Conservation (phyloP, 2,329 filamentous ascomycete genomes). For the Colletotrichum incanum region DNA sequence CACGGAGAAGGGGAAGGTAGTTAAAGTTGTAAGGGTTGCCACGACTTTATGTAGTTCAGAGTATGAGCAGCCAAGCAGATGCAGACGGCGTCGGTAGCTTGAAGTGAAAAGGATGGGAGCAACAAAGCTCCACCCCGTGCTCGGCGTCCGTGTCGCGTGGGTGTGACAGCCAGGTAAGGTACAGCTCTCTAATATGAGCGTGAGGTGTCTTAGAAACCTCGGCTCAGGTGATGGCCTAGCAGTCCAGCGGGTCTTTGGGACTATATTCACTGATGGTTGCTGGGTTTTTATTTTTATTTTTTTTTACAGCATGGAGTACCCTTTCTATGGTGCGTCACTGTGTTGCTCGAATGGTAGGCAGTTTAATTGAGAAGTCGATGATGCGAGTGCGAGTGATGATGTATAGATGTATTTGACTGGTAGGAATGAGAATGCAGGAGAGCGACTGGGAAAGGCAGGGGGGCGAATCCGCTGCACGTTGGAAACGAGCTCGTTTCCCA, state of each 20-base stretch:
- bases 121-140: conserved; percentile 39
- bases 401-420: conserved; percentile 14
- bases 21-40: conserved; percentile 28
- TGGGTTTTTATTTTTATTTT: too few relatives aligned
- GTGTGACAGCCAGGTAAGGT: conserved; percentile 13
- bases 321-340: too few relatives aligned
- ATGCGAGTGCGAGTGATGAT: conserved; percentile 31
- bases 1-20: neutral
- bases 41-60: conserved; percentile 36
- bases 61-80: conserved; percentile 35
- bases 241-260: neutral
- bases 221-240: neutral
- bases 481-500: conserved; percentile 37
- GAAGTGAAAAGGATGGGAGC: conserved; percentile 30
- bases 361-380: conserved; percentile 3
- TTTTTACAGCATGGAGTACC: neutral
- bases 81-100: conserved; percentile 28
- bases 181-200: neutral
- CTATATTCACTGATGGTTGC: neutral
- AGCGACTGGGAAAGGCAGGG: neutral
- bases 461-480: conserved; percentile 32
- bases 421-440: conserved; percentile 10
- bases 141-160: conserved; percentile 37
- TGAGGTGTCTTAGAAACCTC: conserved; percentile 21
- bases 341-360: too few relatives aligned